Conservation (phyloP, 192 early-diverging fungal species). For the Borealophlyctis nickersoniae region DNA sequence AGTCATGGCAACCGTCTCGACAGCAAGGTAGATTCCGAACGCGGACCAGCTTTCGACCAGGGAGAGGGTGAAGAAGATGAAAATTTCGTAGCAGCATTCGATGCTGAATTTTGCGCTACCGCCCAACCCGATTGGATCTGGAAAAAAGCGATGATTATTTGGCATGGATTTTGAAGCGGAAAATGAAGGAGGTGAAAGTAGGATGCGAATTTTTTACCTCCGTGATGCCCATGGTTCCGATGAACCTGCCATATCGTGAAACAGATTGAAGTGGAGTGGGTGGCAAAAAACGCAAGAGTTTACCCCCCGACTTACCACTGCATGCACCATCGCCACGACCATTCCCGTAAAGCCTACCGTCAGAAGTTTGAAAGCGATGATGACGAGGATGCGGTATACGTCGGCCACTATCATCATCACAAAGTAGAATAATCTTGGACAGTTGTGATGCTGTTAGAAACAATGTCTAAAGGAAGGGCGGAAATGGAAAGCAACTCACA, state of each 20-base stretch:
- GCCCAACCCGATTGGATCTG: not conserved
- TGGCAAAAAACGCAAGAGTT: too few species aligned
- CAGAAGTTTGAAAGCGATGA: conserved; percentile 8
- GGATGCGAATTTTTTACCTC: too few species aligned
- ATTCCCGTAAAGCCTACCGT: conserved; percentile 2
- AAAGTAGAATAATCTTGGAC: conserved; percentile 3
- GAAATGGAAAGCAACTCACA: not conserved
- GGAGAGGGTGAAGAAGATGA: conserved; percentile 10
- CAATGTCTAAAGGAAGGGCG: not conserved
- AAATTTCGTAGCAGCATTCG: conserved; percentile 9
- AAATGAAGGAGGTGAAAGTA: not conserved
- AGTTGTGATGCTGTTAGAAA: not conserved
- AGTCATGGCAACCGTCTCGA: not conserved
- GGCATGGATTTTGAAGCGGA: too few species aligned
- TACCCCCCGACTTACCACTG: not conserved
- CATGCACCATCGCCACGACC: conserved; percentile 1
- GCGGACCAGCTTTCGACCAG: not conserved
- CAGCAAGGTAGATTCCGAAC: conserved; percentile 6
- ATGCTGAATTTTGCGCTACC: not conserved
- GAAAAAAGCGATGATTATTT: too few species aligned
- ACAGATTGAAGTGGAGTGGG: too few species aligned
- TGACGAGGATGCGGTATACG: conserved; percentile 4
- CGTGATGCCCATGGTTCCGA: not conserved
- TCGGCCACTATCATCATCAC: not conserved
- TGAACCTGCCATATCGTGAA: too few species aligned